Percentiles rank a stretch among this genome's conserved stretches.
Conservation (phyloP, 176 grass and related monocot genomes). For the Avena insularis region DNA sequence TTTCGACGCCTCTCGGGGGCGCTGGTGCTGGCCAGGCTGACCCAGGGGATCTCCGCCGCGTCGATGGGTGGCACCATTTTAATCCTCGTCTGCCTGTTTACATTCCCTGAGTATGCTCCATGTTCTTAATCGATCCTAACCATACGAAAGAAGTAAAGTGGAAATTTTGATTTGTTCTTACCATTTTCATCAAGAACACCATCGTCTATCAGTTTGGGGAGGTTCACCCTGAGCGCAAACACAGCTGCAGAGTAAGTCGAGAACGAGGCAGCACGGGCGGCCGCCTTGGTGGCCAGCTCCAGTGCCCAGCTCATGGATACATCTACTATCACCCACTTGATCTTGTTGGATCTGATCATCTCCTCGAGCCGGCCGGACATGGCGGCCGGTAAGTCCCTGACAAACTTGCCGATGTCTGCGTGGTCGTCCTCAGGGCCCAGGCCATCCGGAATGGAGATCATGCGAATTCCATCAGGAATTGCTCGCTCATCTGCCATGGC, state of each 20-base stretch:
- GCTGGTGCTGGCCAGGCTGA: slow-evolving; percentile 42
- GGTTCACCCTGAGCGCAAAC: slow-evolving; percentile 28
- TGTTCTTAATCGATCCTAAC: not conserved
- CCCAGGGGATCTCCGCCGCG: slow-evolving; percentile 53
- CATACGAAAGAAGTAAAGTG: not conserved
- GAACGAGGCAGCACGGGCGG: slow-evolving; percentile 42
- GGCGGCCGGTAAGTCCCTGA: slow-evolving; percentile 31
- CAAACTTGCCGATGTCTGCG: slow-evolving; percentile 47
- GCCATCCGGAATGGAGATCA: slow-evolving; percentile 73
- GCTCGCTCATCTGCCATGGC: slow-evolving; percentile 37
- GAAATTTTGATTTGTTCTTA: slow-evolving; percentile 34
- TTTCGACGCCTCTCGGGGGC: slow-evolving; percentile 39
- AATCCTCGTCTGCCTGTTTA: slow-evolving; percentile 46
- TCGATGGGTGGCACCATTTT: slow-evolving; percentile 55
- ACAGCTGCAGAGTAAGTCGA: slow-evolving; percentile 40
- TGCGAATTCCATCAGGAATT: slow-evolving; percentile 43
- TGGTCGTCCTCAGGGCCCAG: slow-evolving; percentile 57
- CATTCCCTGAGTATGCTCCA: slow-evolving; percentile 38
- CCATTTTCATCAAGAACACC: slow-evolving; percentile 58
- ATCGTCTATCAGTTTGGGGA: slow-evolving; percentile 53
- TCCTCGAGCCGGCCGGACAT: slow-evolving; percentile 54
- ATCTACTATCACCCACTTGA: slow-evolving; percentile 62
- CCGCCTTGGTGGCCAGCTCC: slow-evolving; percentile 31
- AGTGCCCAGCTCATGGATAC: slow-evolving; percentile 53
- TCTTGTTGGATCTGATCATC: slow-evolving; percentile 46